Evolutionary conservation across 202 grass and related monocot genomes (phyloP), one percentile per base, ranked within the genome.

Genomic region (Miscanthus sacchariflorus): DNA sequence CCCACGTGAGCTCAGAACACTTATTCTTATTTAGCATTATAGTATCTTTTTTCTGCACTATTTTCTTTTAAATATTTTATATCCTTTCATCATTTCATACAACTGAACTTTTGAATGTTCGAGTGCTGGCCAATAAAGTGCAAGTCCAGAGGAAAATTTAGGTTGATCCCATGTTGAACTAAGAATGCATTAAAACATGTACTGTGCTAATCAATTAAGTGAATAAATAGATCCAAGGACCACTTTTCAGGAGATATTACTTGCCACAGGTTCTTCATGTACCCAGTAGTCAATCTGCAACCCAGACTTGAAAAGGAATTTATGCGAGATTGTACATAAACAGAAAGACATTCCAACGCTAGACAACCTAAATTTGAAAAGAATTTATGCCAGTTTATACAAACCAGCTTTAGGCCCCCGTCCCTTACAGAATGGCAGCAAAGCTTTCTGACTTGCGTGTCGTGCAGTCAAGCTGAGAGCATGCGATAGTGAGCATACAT

Each of bases 211-310:
- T 86, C 19, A 86, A 79, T 89, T 46, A 24, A 89, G 79, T 24
- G 67, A 79, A 74, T 87, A 84, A 90, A 83, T 83, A 72, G 74
- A 86, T 56, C 45, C 72, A 78, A 78, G 90, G 87, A 83, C 83
- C 90, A 91, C 86, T 68, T 82, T 85, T 82, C 78, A 89, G 86
- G 66, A 91, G 66, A 85, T 68, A 86, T 82, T 67, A 72, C 54
- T 58, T 73, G 72, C 67, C 65, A 52, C 76, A 73, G 10, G 77
- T 82, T 82, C 35, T 85, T 61, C 49, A 74, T 78, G 82, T 76
- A 80, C 59, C 58, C n/a, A 64, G 28, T 48, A 69, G 43, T 52
- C 21, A 83, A 80, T 21, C 23, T 38, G 75, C 35, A 28, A 73
- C 56, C 30, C 35, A 49, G 56, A 79, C 66, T 59, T 82, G 45